Base-by-base conservation (phyloP, 352 stramenopile species). In the Phytophthora cactorum region DNA sequence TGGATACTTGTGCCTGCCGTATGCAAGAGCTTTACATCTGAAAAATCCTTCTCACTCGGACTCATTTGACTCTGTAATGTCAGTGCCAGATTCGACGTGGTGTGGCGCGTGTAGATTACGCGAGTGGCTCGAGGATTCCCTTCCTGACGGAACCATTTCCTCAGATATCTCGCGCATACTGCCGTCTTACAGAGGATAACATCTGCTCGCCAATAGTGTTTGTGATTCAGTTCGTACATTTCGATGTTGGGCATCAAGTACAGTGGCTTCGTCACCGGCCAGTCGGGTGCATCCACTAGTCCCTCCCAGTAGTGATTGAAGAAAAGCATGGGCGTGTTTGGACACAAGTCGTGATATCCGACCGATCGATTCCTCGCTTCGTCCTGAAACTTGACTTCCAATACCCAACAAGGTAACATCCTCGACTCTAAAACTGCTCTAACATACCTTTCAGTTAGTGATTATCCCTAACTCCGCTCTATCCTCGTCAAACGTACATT, bases 221-320 rank as follows among this genome's bases (percentile, higher is more conserved):
- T 31, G 15, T 63, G 63, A 4, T 74, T 57, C 22, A 59, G 38
- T 17, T 59, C 52, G 43, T 59, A 59, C 52, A 59, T 57, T 46
- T 57, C 51, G 27, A 58, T 58, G 29, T 58, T 58, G 9, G 52
- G 52, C 52, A 58, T 58, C 11, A 88, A 41, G 43, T 81, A 86
- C 25, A 88, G 15, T 7, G 63, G 66, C 32, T 86, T 88, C 14
- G 51, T 38, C 10, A 41, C 60, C 0, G 79, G 79, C 60, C 74
- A 88, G 2, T 57, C 28, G 0, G 62, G 38, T 1, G 69, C 47
- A 1, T 66, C 47, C 1, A 53, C 61, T 0, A 88, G 10, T 22
- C 57, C 74, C 28, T 84, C 66, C 75, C 74, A 86, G 49, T 83
- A 88, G 54, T 85, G 77, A 46, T 88, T 84, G 52, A 88, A 81